Percentiles rank a stretch among this genome's conserved stretches.
phyloP scores from a whole-genome alignment of 257 asterid genomes.

The Gentiana dahurica region DNA sequence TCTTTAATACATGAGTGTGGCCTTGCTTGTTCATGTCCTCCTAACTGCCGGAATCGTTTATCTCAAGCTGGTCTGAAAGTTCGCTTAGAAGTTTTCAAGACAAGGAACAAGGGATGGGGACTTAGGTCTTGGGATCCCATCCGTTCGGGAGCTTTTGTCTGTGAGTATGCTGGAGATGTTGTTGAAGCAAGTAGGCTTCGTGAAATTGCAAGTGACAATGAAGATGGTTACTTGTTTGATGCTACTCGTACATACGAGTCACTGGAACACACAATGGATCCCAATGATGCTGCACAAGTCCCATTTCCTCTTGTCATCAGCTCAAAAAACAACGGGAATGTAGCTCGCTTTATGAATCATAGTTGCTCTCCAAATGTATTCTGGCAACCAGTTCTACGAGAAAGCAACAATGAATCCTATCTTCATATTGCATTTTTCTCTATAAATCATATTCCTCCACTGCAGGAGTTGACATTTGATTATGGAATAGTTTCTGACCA shows the following conservation, averaged over 20 bases:
- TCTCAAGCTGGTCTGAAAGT: constrained; percentile 63
- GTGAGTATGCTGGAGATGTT: constrained; percentile 91
- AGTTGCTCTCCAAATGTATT: constrained; percentile 76
- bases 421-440: constrained; percentile 85
- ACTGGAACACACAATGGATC: constrained; percentile 32
- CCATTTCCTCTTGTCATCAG: constrained; percentile 65
- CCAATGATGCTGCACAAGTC: constrained; percentile 26
- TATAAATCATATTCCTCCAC: constrained; percentile 73
- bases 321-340: constrained; percentile 69
- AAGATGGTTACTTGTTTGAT: constrained; percentile 55
- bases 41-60: constrained; percentile 59
- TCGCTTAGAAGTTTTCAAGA: constrained; percentile 76
- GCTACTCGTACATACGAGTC: constrained; percentile 65
- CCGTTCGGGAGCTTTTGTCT: constrained; percentile 71
- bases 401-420: constrained; percentile 41
- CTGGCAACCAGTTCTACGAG: constrained; percentile 83
- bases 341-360: constrained; percentile 92
- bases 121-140: constrained; percentile 97
- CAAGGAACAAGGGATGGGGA: constrained; percentile 88
- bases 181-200: constrained; percentile 27
- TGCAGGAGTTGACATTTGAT: constrained; percentile 86
- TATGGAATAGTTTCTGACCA: constrained; percentile 61
- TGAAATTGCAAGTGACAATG: constrained; percentile 32
- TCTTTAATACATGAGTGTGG: constrained; percentile 69
- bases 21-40: constrained; percentile 59